Percentiles rank a stretch among this genome's conserved stretches.
phyloP scores from a whole-genome alignment of 352 stramenopile species.

The Pythium folliculosum region DNA sequence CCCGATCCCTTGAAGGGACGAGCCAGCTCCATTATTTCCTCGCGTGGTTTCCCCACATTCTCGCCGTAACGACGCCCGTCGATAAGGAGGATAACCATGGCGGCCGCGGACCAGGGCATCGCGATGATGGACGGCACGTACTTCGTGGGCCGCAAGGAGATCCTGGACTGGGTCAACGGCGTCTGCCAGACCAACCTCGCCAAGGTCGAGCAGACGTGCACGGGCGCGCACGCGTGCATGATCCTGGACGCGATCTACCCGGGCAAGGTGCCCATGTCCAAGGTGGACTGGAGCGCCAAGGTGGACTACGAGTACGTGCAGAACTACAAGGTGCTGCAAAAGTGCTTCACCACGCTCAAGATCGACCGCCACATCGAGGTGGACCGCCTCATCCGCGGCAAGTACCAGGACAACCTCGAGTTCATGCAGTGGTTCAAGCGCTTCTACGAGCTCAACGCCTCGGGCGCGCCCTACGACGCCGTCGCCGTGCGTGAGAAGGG shows the following conservation, averaged over 20 bases:
- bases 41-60: not conserved
- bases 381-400: conserved; percentile 96
- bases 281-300: conserved; percentile 97
- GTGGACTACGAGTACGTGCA: conserved; percentile 98
- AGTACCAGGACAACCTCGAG: conserved; percentile 99
- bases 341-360: conserved; percentile 95
- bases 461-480: conserved; percentile 92
- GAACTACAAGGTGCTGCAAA: conserved; percentile 99
- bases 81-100: conserved; percentile 51
- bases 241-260: conserved; percentile 96
- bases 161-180: conserved; percentile 99
- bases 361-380: conserved; percentile 98
- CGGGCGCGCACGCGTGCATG: conserved; percentile 97
- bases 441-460: conserved; percentile 92
- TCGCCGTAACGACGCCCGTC: not conserved
- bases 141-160: conserved; percentile 96
- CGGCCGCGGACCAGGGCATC: conserved; percentile 84
- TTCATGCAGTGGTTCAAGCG: conserved; percentile 99
- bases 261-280: conserved; percentile 95
- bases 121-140: conserved; percentile 97
- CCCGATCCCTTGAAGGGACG: conserved; percentile 18
- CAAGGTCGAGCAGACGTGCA: conserved; percentile 98
- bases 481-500: conserved; percentile 90
- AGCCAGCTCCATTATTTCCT: conserved; percentile 7
- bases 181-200: conserved; percentile 92